Base-by-base conservation (phyloP, 2,329 filamentous ascomycete genomes). In the Pseudonectria foliicola region DNA sequence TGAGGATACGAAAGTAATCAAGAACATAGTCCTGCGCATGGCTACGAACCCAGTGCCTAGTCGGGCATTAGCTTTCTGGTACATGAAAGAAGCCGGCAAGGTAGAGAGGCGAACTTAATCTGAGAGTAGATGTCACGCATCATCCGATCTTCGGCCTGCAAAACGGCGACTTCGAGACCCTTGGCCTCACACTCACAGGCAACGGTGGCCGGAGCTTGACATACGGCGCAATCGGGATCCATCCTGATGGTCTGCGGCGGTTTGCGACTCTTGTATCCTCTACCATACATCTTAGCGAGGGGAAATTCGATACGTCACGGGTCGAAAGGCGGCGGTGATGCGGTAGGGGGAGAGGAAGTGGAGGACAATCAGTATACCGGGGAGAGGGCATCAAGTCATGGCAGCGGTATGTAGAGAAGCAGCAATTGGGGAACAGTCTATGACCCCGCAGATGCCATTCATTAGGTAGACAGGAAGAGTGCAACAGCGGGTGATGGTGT, bases 171-270 rank as follows among this genome's bases (percentile, higher is more conserved):
- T 46, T 82, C 77, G 21, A 82, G 67, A 18, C 76, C 73, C 49
- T 76, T 78, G 33, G 75, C 74, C 63, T 83, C 79, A 54, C 79
- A 83, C 45, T 79, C 75, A 57, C 79, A 83, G 42, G 64, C 67
- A 47, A 70, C 54, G 27, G 64, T 66, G 29, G 77, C 76, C 42
- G 78, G 75, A 43, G 70, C 68, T 51, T 68, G 67, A 57, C 79
- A 82, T 53, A 83, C 77, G 34, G 78, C 78, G 59, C 79, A 83
- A 60, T 82, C 75, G 28, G 78, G 78, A 51, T 82, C 78, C 75
- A 82, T 81, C 59, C 69, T 78, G 57, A 73, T 68, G 55, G 71
- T 50, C 42, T n/a, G n/a, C n/a, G n/a, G n/a, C n/a, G 63, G 56
- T 59, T 71, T 73, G 50, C 64, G 62, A 50, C 54, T 49, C 48